A percentile compares a stretch with the other conserved stretches of the same genome.
Evolutionary conservation across 1,284 basidiomycete genomes (phyloP).

Genomic region (Waitea zeae): DNA sequence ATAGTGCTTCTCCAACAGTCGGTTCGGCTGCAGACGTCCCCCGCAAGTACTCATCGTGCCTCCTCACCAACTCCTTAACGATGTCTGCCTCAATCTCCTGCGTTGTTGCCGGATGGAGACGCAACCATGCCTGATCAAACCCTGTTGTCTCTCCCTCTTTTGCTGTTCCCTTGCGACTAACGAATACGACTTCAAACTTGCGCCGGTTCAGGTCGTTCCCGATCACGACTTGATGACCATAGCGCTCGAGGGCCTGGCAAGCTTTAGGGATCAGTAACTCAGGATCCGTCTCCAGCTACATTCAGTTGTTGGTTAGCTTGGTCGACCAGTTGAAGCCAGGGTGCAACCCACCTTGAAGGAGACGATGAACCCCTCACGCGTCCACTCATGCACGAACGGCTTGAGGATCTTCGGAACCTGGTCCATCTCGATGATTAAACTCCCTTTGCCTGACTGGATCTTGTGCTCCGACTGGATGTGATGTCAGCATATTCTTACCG

Average conservation of each 20-base stretch:
- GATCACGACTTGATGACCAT: constrained; percentile 95
- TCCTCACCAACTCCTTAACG: constrained; percentile 50
- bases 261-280: constrained; percentile 83
- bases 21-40: background rate
- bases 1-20: no score
- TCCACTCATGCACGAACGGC: constrained; percentile 90
- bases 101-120: constrained; percentile 34
- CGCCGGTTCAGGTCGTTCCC: constrained; percentile 85
- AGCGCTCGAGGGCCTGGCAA: constrained; percentile 71
- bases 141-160: no score
- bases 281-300: constrained; percentile 87
- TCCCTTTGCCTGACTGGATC: constrained; percentile 92
- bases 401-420: constrained; percentile 95
- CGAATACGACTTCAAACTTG: constrained; percentile 87
- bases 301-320: no score
- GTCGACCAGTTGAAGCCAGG: no score
- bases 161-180: constrained; percentile 19
- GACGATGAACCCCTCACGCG: constrained; percentile 79
- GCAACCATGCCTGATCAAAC: constrained; percentile 59
- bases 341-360: constrained; percentile 73
- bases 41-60: constrained; percentile 41
- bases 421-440: constrained; percentile 92
- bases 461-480: constrained; percentile 85
- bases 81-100: constrained; percentile 93
- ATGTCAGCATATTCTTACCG: background rate